These are phyloP conservation scores for Castanea mollissima DNA, from an alignment of 306 rosid genomes.

Conservation along the genomic window DNA sequence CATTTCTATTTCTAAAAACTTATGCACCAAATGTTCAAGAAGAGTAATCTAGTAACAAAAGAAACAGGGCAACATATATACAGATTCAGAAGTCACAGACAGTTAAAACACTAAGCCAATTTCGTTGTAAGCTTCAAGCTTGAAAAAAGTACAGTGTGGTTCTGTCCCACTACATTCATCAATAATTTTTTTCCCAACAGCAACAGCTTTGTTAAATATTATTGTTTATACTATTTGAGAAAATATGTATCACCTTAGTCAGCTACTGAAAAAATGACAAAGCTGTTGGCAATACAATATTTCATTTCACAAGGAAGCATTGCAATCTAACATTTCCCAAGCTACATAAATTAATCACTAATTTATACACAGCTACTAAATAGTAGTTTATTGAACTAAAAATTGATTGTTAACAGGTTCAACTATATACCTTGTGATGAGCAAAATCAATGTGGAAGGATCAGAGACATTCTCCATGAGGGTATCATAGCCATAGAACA, in stretches of 20 bases:
- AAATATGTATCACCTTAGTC: too few species aligned
- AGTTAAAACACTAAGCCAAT: too few species aligned
- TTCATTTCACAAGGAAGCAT: neutral
- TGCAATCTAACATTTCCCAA: neutral
- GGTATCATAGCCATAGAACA: conserved; percentile 92
- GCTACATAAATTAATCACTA: neutral
- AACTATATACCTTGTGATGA: conserved; percentile 80
- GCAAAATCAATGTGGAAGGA: conserved; percentile 98
- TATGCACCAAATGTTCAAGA: neutral
- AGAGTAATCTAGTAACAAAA: neutral
- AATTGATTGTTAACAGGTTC: neutral
- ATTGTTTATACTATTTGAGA: too few species aligned
- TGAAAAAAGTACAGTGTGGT: too few species aligned
- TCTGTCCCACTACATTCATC: too few species aligned
- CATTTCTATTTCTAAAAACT: neutral
- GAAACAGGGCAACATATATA: neutral
- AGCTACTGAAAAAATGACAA: neutral
- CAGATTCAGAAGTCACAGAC: too few species aligned
- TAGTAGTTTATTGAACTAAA: neutral
- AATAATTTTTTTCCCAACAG: too few species aligned
- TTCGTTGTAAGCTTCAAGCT: too few species aligned
- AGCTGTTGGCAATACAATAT: neutral
- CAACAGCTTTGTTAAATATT: too few species aligned
- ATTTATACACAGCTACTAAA: too few species aligned
- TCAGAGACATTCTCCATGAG: conserved; percentile 99